These are phyloP conservation scores for Rhizophagus sp. DNA, from an alignment of 192 early-diverging fungal species.

Conservation along the genomic window DNA sequence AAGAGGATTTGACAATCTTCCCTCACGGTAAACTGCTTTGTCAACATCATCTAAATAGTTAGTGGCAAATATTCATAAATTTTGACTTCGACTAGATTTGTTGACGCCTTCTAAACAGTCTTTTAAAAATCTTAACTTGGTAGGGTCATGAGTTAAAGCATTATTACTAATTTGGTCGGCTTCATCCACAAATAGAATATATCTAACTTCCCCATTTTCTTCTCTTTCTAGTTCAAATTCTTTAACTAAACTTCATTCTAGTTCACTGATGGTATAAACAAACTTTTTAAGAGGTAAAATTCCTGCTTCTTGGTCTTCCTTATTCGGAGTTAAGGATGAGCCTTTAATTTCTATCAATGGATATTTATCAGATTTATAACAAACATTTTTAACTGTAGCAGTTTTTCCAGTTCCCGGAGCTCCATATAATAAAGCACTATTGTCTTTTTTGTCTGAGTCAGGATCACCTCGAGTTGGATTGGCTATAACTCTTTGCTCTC, in stretches of 20 bases:
- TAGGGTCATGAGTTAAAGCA: background rate
- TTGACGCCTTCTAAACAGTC: conserved; percentile 9
- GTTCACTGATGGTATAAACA: conserved; percentile 14
- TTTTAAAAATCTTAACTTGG: conserved; percentile 15
- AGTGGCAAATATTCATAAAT: conserved; percentile 15
- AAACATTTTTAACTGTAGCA: background rate
- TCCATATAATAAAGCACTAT: conserved; percentile 10
- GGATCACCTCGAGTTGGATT: background rate
- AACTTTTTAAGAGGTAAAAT: conserved; percentile 9
- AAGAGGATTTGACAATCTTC: conserved; percentile 14
- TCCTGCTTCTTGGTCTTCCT: background rate
- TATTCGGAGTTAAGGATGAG: background rate
- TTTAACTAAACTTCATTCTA: background rate
- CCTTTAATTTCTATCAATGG: conserved; percentile 17
- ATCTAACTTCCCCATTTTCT: conserved; percentile 5
- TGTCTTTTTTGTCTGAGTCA: conserved; percentile 2
- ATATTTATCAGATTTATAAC: background rate
- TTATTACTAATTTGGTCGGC: conserved; percentile 10
- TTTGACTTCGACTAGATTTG: background rate
- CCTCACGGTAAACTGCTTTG: background rate
- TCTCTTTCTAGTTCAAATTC: background rate
- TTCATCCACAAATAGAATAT: conserved; percentile 24
- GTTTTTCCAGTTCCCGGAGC: conserved; percentile 14
- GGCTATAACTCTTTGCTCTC: background rate
- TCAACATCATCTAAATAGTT: conserved; percentile 16